Evolutionary conservation across 805 yeast genomes (phyloP), one percentile per base, ranked within the genome.

Genomic region (Maudiozyma serrabonitensis): DNA sequence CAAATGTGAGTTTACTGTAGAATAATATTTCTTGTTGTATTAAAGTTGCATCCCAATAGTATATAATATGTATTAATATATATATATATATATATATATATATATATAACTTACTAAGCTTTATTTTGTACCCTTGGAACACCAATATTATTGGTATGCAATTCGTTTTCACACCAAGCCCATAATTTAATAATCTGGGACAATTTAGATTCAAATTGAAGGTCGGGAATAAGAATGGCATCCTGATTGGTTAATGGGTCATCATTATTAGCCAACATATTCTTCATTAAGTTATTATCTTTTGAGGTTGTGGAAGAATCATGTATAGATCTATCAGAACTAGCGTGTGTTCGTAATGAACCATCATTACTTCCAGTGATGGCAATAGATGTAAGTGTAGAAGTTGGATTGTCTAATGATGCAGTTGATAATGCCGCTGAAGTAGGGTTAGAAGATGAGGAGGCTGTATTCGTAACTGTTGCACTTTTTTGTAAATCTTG

Each of bases 161-260:
- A 57, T 59, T 75, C 66, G 56, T 78, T 78, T 57, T 81, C 87
- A 8, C 84, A 78, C 71, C 85, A 79, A 2, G 75, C 71, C 84
- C 85, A 82, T 43, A 82, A 59, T 58, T 79, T 78, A 46, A 81
- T 69, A 26, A 82, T 67, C 48, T 77, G 74, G 54, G 80, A 79
- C 50, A 83, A 64, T 52, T 68, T 70, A 6, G 66, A 60, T 45
- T 64, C 69, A 46, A 43, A 46, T n/a, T 23, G 43, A 16, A 41
- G 13, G 18, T 41, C 43, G 6, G 41, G 25, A 5, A 38, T 38
- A 18, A 18, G 15, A 11, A 18, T 38, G 1, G 21, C 7, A 9
- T 38, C 41, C 18, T 19, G 41, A 35, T 35, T 13, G 15, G 4
- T 35, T 35, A 35, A 35, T 38, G 23, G 21, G 18, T n/a, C 21